Evolutionary conservation across 2,329 filamentous ascomycete species (phyloP).

Genomic region (Lasiodiplodia citricola): DNA sequence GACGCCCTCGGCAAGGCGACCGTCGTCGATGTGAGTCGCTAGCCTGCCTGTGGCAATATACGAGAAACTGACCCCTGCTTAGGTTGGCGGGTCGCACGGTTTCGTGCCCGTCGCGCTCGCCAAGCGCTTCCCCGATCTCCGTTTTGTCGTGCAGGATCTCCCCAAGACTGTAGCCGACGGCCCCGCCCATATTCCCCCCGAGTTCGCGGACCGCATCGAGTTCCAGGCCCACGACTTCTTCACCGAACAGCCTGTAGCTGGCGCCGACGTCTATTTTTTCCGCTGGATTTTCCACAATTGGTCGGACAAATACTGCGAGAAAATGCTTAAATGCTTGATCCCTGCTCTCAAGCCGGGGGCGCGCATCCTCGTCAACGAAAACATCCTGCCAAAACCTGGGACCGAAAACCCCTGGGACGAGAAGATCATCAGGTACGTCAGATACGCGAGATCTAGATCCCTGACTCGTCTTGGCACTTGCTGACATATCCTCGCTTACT

Average conservation of each 20-base stretch:
- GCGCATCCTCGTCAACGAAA: conserved; percentile 30
- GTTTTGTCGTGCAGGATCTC: conserved; percentile 32
- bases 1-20: conserved; percentile 26
- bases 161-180: conserved; percentile 29
- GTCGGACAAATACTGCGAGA: conserved; percentile 43
- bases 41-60: neutral
- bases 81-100: conserved; percentile 31
- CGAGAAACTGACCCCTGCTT: conserved; percentile 9
- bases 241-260: conserved; percentile 34
- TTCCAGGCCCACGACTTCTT: conserved; percentile 39
- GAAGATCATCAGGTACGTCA: conserved; percentile 27
- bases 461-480: neutral
- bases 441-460: conserved; percentile 10
- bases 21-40: conserved; percentile 28
- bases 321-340: conserved; percentile 33
- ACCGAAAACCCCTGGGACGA: conserved; percentile 29
- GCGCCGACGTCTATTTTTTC: conserved; percentile 45
- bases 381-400: conserved; percentile 36
- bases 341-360: conserved; percentile 29
- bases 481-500: conserved; percentile 2
- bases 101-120: conserved; percentile 29
- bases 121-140: conserved; percentile 23
- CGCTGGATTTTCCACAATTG: conserved; percentile 50
- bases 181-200: conserved; percentile 26
- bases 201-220: conserved; percentile 28